Evolutionary conservation across 441 rosid species (phyloP).

Genomic region (Geranium incanum): DNA sequence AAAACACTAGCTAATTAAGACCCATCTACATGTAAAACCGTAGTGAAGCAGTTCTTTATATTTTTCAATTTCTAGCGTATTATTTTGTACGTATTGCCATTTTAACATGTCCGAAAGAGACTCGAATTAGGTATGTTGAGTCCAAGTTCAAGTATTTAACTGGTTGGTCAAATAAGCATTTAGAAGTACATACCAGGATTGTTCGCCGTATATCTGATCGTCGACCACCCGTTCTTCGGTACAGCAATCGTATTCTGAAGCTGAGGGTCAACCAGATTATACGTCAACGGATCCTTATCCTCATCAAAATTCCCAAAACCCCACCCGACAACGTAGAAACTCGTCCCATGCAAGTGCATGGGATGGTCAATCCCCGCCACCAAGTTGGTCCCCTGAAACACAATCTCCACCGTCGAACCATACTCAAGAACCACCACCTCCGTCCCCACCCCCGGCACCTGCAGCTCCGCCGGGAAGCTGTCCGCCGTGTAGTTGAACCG

Average conservation of each 20-base stretch:
- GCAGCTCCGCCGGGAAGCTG: neutral
- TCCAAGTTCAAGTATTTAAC: too few species aligned
- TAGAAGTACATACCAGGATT: slow-evolving; percentile 32
- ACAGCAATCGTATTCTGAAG: slow-evolving; percentile 30
- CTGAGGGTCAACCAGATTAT: slow-evolving; percentile 37
- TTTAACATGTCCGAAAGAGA: too few species aligned
- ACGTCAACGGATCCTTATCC: slow-evolving; percentile 25
- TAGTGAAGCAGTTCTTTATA: too few species aligned
- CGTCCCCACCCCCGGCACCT: slow-evolving; percentile 26
- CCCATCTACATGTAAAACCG: too few species aligned
- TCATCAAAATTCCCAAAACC: slow-evolving; percentile 37
- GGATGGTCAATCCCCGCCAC: slow-evolving; percentile 39
- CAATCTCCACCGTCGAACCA: slow-evolving; percentile 32
- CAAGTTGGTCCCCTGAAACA: slow-evolving; percentile 37
- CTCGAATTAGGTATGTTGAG: too few species aligned
- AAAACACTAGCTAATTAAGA: too few species aligned
- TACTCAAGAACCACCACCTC: slow-evolving; percentile 24
- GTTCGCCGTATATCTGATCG: slow-evolving; percentile 33
- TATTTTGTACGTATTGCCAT: too few species aligned
- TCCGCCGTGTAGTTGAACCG: slow-evolving; percentile 29
- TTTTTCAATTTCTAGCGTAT: too few species aligned
- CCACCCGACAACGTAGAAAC: slow-evolving; percentile 36
- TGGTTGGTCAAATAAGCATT: too few species aligned
- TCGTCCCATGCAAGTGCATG: slow-evolving; percentile 40
- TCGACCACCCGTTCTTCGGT: slow-evolving; percentile 39